phyloP scores from a whole-genome alignment of 352 stramenopile genomes.

The Phytophthora syringae region DNA sequence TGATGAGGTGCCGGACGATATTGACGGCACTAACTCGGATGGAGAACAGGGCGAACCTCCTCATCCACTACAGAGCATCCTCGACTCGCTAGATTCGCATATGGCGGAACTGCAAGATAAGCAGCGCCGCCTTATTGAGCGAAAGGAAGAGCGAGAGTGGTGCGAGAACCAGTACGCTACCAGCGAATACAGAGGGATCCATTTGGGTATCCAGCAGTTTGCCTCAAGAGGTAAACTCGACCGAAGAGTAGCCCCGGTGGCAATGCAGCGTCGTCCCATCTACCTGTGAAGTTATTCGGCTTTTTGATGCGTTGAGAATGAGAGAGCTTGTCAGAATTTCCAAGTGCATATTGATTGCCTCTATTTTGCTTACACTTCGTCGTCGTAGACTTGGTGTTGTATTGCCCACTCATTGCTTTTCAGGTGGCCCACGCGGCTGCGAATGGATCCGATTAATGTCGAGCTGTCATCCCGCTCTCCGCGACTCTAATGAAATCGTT shows the following conservation, averaged over 20 bases:
- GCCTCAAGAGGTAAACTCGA: no score
- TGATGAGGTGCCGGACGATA: slow-evolving; percentile 12
- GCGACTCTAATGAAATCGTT: slow-evolving; percentile 59
- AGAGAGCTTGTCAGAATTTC: slow-evolving; percentile 3
- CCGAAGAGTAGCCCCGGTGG: neutral
- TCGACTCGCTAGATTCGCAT: slow-evolving; percentile 45
- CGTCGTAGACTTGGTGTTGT: slow-evolving; percentile 82
- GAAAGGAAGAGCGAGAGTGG: slow-evolving; percentile 60
- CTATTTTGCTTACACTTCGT: slow-evolving; percentile 65
- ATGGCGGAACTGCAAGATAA: slow-evolving; percentile 53
- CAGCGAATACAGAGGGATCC: slow-evolving; percentile 14
- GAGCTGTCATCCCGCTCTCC: slow-evolving; percentile 32
- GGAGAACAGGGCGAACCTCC: slow-evolving; percentile 24
- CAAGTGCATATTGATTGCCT: slow-evolving; percentile 17
- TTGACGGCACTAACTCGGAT: slow-evolving; percentile 25
- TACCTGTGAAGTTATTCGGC: neutral
- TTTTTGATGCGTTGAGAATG: slow-evolving; percentile 8
- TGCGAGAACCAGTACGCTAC: slow-evolving; percentile 20
- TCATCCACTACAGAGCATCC: slow-evolving; percentile 37
- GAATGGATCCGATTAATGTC: slow-evolving; percentile 37
- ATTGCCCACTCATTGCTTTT: slow-evolving; percentile 69
- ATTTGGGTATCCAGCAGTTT: slow-evolving; percentile 11
- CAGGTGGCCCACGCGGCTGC: slow-evolving; percentile 45
- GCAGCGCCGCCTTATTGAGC: slow-evolving; percentile 53
- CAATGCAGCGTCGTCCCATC: neutral